These are phyloP conservation scores for Aspergillus sp. DNA, from an alignment of 2,329 filamentous ascomycete genomes.

Conservation along the genomic window DNA sequence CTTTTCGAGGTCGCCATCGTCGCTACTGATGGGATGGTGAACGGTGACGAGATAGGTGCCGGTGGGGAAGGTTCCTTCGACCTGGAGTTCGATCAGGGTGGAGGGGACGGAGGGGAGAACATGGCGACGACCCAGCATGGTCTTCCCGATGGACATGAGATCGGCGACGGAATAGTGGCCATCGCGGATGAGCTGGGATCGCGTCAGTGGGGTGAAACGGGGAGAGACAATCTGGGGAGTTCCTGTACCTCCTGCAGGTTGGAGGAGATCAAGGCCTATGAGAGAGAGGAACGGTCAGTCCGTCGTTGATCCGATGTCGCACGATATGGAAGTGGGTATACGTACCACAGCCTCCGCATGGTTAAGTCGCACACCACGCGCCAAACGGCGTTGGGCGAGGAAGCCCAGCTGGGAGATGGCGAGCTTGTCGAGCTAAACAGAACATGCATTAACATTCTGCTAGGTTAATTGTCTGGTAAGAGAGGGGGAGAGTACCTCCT, in stretches of 20 bases:
- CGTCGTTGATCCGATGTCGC: not conserved
- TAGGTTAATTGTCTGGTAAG: conserved; percentile 1
- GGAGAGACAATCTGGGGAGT: not conserved
- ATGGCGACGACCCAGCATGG: conserved; percentile 90
- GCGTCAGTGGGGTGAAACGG: conserved; percentile 4
- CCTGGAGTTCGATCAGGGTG: conserved; percentile 80
- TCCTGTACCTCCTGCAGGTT: conserved; percentile 75
- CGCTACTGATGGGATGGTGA: conserved; percentile 80
- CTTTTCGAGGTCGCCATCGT: conserved; percentile 82
- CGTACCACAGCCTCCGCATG: conserved; percentile 80
- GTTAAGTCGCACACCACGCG: conserved; percentile 83
- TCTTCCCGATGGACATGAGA: conserved; percentile 87
- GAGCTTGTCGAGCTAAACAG: conserved; percentile 84
- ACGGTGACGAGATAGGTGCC: conserved; percentile 95
- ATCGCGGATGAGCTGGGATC: conserved; percentile 79
- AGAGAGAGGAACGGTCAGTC: conserved; percentile 11
- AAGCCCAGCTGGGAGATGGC: conserved; percentile 84
- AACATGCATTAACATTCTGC: not conserved
- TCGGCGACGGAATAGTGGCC: conserved; percentile 87
- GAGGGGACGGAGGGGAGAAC: conserved; percentile 79
- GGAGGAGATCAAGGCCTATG: conserved; percentile 63
- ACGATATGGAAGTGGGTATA: conserved; percentile 5
- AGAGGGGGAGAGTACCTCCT: conserved; percentile 40
- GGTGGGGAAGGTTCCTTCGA: conserved; percentile 88
- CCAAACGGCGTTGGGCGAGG: conserved; percentile 83